Evolutionary conservation across 495 filamentous ascomycete genomes (phyloP).

Genomic region (Penicillium nucicola): DNA sequence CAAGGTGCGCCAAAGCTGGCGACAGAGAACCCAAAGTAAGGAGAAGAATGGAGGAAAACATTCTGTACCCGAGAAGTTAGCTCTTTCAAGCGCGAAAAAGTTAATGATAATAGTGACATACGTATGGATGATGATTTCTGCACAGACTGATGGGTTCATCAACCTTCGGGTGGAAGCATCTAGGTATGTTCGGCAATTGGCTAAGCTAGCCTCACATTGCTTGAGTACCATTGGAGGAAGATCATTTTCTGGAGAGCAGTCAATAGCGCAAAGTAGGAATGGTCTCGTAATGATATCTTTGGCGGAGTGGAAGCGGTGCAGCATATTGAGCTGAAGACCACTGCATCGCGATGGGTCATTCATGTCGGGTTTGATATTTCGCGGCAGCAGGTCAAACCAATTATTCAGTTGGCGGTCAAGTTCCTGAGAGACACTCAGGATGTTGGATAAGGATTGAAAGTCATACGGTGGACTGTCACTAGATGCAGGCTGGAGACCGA

Average conservation of each 20-base stretch:
- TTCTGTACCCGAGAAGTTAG: background rate
- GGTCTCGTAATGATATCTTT: slow-evolving; percentile 7
- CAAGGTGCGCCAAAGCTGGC: background rate
- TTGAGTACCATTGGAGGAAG: background rate
- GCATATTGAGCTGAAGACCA: background rate
- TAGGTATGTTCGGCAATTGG: background rate
- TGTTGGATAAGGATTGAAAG: slow-evolving; percentile 1
- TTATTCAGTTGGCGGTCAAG: slow-evolving; percentile 1
- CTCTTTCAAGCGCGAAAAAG: background rate
- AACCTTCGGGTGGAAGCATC: background rate
- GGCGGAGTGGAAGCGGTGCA: slow-evolving; percentile 2
- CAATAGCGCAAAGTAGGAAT: slow-evolving; percentile 5
- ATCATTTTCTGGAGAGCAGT: background rate
- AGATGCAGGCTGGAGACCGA: slow-evolving; percentile 1
- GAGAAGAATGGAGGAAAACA: slow-evolving; percentile 5
- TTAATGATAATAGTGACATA: background rate
- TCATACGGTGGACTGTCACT: slow-evolving; percentile 1
- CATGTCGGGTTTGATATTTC: slow-evolving; percentile 2
- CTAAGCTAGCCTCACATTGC: slow-evolving; percentile 1
- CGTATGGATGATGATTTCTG: slow-evolving; percentile 4
- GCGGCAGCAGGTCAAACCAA: slow-evolving; percentile 2
- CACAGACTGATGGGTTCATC: background rate
- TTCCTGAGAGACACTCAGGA: slow-evolving; percentile 2
- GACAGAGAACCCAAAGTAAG: background rate
- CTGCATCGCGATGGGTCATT: background rate